Base-by-base conservation (phyloP, 345 rosid genomes). In the Rhodamnia rubescens region DNA sequence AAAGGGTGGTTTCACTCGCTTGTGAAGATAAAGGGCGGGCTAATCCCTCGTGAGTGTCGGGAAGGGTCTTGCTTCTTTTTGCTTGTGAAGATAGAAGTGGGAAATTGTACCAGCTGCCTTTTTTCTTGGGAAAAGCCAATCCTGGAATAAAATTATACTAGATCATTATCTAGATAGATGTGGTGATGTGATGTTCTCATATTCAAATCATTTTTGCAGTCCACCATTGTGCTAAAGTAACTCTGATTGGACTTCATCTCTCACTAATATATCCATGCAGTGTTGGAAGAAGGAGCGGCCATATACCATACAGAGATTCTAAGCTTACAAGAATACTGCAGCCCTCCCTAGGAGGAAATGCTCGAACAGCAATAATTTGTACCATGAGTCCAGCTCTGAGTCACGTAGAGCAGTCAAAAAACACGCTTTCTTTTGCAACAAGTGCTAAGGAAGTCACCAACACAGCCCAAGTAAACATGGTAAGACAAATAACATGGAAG, bases 261-360 rank as follows among this genome's bases (percentile, higher is more conserved):
- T 53, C 57, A 84, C 15, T 53, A 85, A 83, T 47, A 87, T 89
- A 29, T 90, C 90, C 88, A 74, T 90, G 91, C 94, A 97, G 99
- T 89, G 92, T 92, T 85, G 98, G 95, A 86, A 92, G 90, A 88
- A 92, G 89, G 87, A 91, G 89, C 69, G 88, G 90, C 56, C 99
- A 97, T 78, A 88, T 97, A 86, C 98, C 99, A 56, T 97, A 97
- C 74, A 94, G 99, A 90, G 98, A 97, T 91, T 97, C 99, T 47
- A 97, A 97, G 90, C 98, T 97, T 82, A 97, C 99, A 54, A 89
- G 99, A 83, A 95, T 97, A 88, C 90, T 97, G 93, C 99, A 97
- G 92, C 93, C 91, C 88, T 95, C 99, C 59, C 95, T 97, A n/a
- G 99, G 99, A 27, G 99, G 99, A 85, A 97, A 97, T 92, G 98